Base-by-base conservation (phyloP, 768 basidiomycete genomes). In the Mycena venus region DNA sequence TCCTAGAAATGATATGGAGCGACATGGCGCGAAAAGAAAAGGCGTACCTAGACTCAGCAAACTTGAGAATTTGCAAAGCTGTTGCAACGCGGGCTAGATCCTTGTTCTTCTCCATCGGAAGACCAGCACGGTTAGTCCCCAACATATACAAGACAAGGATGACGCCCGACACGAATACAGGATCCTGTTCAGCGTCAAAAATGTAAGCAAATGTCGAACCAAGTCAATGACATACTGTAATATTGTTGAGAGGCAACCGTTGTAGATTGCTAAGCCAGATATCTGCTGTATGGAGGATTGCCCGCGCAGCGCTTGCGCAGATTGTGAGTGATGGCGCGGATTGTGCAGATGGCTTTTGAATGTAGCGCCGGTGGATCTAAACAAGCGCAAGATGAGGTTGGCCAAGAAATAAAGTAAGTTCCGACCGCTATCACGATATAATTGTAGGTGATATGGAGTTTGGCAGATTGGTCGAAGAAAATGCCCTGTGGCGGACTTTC, bases 301-400 rank as follows among this genome's bases (percentile, higher is more conserved):
- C 87, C 17, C 89, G 83, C 9, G 90, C 87, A 2, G 90, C 89
- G 68, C 88, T 90, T 31, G 86, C 84, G 79, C 89, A 90, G 62
- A 90, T 90, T 0, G 87, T 85, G n/a, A 90, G 84, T 0, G 88
- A 88, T 2, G 89, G 86, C 72, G 88, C 85, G 3, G 59, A 49
- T 4, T 82, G 80, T 9, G 82, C 53, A 31, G 79, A 42, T 12
- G 77, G 63, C 7, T 82, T 80, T 1, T 83, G 86, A 67, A 89
- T 84, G 80, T 86, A 89, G 2, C 86, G 87, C n/a, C 88, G 84
- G 77, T 89, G 88, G 59, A 88, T 81, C 56, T 87, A 73, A 5
- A 88, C 36, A 11, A 29, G 19, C n/a, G n/a, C n/a, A 86, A n/a
- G 70, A 68, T 81, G 1, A 27, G 11, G 5, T 8, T 2, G 31